These are phyloP conservation scores for Mortierella sp. DNA, from an alignment of 371 early-diverging fungal genomes.

Conservation along the genomic window DNA sequence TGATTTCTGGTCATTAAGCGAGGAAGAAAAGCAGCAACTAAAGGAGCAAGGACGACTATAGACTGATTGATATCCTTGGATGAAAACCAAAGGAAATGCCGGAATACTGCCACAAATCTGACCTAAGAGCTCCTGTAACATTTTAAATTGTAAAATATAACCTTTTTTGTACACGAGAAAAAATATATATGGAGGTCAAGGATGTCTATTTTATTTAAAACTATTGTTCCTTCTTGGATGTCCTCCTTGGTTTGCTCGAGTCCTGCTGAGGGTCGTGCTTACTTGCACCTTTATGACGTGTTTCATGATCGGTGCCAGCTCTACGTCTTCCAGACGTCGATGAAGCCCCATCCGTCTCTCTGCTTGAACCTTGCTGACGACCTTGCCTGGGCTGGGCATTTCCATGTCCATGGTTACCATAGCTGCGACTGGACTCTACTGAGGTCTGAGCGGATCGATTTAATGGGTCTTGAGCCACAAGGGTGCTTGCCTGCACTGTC, in stretches of 20 bases:
- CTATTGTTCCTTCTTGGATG: constrained; percentile 8
- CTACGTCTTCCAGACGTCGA: constrained; percentile 10
- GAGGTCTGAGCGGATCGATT: constrained; percentile 4
- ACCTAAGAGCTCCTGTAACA: neutral
- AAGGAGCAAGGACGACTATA: constrained; percentile 55
- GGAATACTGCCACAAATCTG: neutral
- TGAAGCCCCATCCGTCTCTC: constrained; percentile 5
- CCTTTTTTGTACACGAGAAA: neutral
- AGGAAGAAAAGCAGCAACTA: constrained; percentile 56
- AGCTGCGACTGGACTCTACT: neutral
- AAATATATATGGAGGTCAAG: neutral
- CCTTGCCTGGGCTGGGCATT: neutral
- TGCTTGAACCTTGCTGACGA: constrained; percentile 5
- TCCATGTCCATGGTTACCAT: constrained; percentile 7
- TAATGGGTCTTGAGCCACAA: neutral
- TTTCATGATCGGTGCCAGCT: constrained; percentile 22
- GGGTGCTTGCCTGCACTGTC: constrained; percentile 2
- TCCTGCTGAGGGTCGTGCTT: constrained; percentile 12
- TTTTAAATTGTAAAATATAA: constrained; percentile 7
- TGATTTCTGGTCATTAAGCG: constrained; percentile 54
- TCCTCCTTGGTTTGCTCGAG: constrained; percentile 9
- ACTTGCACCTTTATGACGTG: constrained; percentile 17
- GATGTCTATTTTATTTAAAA: constrained; percentile 1
- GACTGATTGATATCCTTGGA: neutral
- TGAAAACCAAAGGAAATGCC: neutral